phyloP scores from a whole-genome alignment of 129 eudicot species.

The Ambrosia artemisiifolia region DNA sequence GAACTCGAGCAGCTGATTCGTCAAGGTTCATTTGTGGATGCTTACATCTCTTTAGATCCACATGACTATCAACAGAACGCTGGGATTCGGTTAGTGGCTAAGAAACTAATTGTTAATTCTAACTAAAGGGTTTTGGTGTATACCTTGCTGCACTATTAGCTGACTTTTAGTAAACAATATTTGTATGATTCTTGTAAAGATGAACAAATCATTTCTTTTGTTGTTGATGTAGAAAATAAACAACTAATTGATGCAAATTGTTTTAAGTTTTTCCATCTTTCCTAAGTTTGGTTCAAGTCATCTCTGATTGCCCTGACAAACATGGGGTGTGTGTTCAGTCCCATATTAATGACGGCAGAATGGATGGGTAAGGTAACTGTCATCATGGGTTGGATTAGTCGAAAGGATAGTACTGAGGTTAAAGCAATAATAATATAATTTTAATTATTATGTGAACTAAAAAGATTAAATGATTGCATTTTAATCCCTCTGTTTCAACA shows the following conservation, averaged over 20 bases:
- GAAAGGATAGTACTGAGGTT: conserved; percentile 91
- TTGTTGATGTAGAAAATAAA: conserved; percentile 22
- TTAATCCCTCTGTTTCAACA: conserved; percentile 26
- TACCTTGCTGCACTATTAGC: neutral
- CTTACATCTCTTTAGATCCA: conserved; percentile 54
- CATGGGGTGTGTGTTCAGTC: no score
- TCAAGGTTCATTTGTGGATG: conserved; percentile 61
- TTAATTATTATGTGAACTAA: conserved; percentile 6
- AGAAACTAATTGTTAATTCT: conserved; percentile 59
- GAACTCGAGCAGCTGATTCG: conserved; percentile 63
- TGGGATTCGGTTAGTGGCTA: conserved; percentile 78
- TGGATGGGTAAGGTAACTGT: neutral
- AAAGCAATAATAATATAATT: neutral
- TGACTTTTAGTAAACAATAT: conserved; percentile 9
- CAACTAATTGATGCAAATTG: conserved; percentile 9
- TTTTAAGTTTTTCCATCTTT: neutral
- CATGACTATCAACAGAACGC: conserved; percentile 85
- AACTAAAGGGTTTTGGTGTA: conserved; percentile 31
- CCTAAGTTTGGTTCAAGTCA: no score
- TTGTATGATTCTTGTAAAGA: conserved; percentile 18
- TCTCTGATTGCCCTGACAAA: no score
- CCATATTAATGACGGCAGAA: no score
- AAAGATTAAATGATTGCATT: conserved; percentile 1
- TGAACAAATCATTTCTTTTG: conserved; percentile 9
- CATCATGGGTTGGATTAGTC: conserved; percentile 60